Conservation (phyloP, 768 basidiomycete genomes). For the Termitomyces sp. region DNA sequence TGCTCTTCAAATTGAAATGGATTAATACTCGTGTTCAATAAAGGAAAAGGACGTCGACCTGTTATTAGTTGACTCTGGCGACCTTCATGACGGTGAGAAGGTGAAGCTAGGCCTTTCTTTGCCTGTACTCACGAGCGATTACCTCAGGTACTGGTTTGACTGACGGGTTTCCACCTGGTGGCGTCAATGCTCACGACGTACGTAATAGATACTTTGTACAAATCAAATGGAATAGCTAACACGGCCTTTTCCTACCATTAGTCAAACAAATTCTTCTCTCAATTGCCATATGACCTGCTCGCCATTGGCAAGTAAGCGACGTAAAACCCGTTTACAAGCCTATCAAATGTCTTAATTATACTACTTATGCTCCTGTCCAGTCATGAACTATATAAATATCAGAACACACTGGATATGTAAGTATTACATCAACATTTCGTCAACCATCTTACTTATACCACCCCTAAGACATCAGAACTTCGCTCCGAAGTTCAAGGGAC, state of each 20-base stretch:
- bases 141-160: slow-evolving; percentile 69
- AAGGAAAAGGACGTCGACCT: slow-evolving; percentile 75
- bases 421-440: slow-evolving; percentile 3
- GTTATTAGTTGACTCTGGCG: slow-evolving; percentile 79
- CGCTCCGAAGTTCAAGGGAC: slow-evolving; percentile 56
- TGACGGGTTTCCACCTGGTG: slow-evolving; percentile 70
- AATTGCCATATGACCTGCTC: slow-evolving; percentile 78
- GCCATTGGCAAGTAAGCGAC: slow-evolving; percentile 84
- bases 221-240: not conserved
- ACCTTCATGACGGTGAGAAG: slow-evolving; percentile 60
- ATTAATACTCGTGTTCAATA: no score
- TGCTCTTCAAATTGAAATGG: no score
- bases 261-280: slow-evolving; percentile 71
- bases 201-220: slow-evolving; percentile 5
- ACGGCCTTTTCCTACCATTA: slow-evolving; percentile 18
- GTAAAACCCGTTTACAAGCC: slow-evolving; percentile 18
- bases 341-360: slow-evolving; percentile 49
- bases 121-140: not conserved
- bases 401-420: slow-evolving; percentile 64
- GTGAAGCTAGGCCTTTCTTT: not conserved
- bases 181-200: slow-evolving; percentile 73
- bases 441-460: not conserved
- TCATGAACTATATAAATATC: slow-evolving; percentile 81
- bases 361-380: no score
- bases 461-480: slow-evolving; percentile 59